Evolutionary conservation across 1,284 basidiomycete genomes (phyloP), one percentile per base, ranked within the genome.

Genomic region (Heterobasidion irregulare): DNA sequence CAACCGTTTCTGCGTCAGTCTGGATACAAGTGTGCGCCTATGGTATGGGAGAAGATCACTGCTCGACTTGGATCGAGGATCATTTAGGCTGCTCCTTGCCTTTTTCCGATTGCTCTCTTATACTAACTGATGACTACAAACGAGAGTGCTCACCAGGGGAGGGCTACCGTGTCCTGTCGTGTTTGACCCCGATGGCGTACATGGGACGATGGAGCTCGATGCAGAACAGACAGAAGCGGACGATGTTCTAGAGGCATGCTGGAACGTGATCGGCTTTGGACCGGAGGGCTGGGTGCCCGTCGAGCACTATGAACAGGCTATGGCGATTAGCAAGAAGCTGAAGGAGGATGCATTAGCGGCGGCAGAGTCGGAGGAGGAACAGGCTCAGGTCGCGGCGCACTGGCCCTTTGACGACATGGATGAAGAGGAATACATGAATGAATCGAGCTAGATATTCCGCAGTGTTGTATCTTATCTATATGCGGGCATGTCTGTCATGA

Each of bases 331-430:
- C 62, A 59, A 72, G 68, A 32, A 61, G 67, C 6, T 70, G 52
- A 76, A 75, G 71, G 43, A 61, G 67, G 46, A 53, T 36, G 55
- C 46, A 55, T 69, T 76, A 66, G 58, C 55, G 54, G 57, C 1
- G 61, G 53, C 55, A 53, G 32, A 49, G 65, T 58, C 60, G 63
- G 69, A 56, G 61, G 67, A 73, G 60, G 66, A 65, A 57, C 68
- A 64, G 54, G 73, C 55, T 51, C 53, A 68, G 66, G 63, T 66
- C 50, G 53, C 19, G 66, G 69, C 59, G 56, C 61, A 76, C 63
- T 79, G 75, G 75, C 64, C 62, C 62, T 75, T 66, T 62, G 69
- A 76, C 59, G 74, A 77, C 59, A 76, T 76, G 72, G 71, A 78
- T 62, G 75, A 78, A 64, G 58, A 64, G 60, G 56, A 68, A 34